Evolutionary conservation across 768 basidiomycete species (phyloP).

Genomic region (Exsudoporus frostii): DNA sequence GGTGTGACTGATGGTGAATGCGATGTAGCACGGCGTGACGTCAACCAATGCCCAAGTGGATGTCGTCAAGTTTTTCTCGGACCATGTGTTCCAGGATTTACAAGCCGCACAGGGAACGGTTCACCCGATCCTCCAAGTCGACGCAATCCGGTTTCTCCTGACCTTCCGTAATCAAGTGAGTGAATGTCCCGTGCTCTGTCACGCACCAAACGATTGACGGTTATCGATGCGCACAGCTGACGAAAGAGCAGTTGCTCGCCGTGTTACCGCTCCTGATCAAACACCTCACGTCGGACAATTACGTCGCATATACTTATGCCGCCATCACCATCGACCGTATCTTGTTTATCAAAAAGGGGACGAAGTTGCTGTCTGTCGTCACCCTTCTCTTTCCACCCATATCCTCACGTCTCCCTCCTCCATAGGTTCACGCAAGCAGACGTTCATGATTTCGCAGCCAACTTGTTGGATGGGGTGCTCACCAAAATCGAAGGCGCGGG

Average conservation of each 20-base stretch:
- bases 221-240: slow-evolving; percentile 51
- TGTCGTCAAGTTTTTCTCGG: slow-evolving; percentile 93
- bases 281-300: slow-evolving; percentile 80
- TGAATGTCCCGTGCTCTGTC: neutral
- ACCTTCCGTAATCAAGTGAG: slow-evolving; percentile 94
- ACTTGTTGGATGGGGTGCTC: slow-evolving; percentile 69
- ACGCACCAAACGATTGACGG: neutral
- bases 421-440: slow-evolving; percentile 84
- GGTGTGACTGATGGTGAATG: too few relatives aligned
- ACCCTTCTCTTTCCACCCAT: neutral
- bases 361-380: slow-evolving; percentile 62
- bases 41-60: slow-evolving; percentile 90
- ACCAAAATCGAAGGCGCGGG: slow-evolving; percentile 73
- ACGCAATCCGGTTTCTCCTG: slow-evolving; percentile 91
- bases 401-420: neutral
- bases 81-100: slow-evolving; percentile 85
- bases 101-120: slow-evolving; percentile 63
- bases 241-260: slow-evolving; percentile 88
- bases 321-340: slow-evolving; percentile 98
- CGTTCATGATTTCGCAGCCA: slow-evolving; percentile 76
- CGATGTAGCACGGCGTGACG: slow-evolving; percentile 79
- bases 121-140: slow-evolving; percentile 91
- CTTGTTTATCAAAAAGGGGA: slow-evolving; percentile 81
- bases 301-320: slow-evolving; percentile 93
- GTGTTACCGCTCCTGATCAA: slow-evolving; percentile 84